A percentile compares a stretch with the other conserved stretches of the same genome.
Conservation (phyloP, 2,329 filamentous ascomycete species). For the Thelonectria rubi region DNA sequence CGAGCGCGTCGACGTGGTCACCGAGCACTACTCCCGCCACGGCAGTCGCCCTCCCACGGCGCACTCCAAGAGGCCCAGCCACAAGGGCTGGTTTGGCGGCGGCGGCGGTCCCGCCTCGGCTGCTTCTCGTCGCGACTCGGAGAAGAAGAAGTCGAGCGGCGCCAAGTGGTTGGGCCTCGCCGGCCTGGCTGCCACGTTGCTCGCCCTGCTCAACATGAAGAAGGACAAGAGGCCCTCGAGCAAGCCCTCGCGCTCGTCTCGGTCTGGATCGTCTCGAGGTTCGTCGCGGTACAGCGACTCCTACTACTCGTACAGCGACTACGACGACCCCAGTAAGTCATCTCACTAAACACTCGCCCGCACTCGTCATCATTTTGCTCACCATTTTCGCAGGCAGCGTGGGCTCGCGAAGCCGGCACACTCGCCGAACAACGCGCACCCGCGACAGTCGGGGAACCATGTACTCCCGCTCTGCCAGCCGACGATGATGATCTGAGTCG, state of each 20-base stretch:
- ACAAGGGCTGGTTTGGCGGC: slow-evolving; percentile 66
- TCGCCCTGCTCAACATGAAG: slow-evolving; percentile 63
- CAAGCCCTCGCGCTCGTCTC: slow-evolving; percentile 49
- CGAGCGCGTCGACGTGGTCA: slow-evolving; percentile 67
- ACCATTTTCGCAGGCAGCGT: slow-evolving; percentile 45
- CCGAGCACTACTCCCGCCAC: slow-evolving; percentile 68
- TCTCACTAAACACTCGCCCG: slow-evolving; percentile 7
- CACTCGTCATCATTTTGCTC: slow-evolving; percentile 27
- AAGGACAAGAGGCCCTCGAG: slow-evolving; percentile 58
- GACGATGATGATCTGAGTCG: slow-evolving; percentile 30
- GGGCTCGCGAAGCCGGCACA: slow-evolving; percentile 51
- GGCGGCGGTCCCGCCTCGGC: slow-evolving; percentile 55
- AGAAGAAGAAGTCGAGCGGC: slow-evolving; percentile 62
- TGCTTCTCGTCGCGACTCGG: slow-evolving; percentile 49
- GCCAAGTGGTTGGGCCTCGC: slow-evolving; percentile 63
- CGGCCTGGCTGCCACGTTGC: slow-evolving; percentile 60
- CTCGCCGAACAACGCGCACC: slow-evolving; percentile 39
- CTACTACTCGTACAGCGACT: slow-evolving; percentile 62
- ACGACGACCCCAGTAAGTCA: slow-evolving; percentile 61
- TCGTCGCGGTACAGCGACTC: slow-evolving; percentile 63
- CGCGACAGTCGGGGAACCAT: slow-evolving; percentile 47
- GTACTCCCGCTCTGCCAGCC: slow-evolving; percentile 42
- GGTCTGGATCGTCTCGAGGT: slow-evolving; percentile 48
- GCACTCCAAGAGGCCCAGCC: slow-evolving; percentile 60
- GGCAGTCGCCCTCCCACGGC: slow-evolving; percentile 53